phyloP scores from a whole-genome alignment of 1,139 yeast species.

The Pichia sp. region DNA sequence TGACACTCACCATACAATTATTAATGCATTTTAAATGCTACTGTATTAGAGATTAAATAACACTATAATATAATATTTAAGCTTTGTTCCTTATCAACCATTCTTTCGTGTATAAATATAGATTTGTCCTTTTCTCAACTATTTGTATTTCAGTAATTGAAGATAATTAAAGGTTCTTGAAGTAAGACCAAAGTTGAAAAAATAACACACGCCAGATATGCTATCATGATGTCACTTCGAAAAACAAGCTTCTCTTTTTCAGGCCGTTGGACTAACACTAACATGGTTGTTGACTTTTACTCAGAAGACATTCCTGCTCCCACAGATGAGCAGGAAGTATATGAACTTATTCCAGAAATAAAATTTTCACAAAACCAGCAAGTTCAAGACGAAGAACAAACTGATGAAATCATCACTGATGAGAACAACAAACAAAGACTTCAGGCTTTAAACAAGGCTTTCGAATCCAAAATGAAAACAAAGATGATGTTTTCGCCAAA shows the following conservation, averaged over 20 bases:
- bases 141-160: neutral
- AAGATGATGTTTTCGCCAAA: neutral
- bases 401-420: slow-evolving; percentile 3
- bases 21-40: slow-evolving; percentile 1
- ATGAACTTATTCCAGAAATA: slow-evolving; percentile 16
- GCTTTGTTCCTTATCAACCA: neutral
- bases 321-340: slow-evolving; percentile 19
- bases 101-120: neutral
- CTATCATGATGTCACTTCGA: no score
- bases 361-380: neutral
- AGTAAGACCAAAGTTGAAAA: neutral
- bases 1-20: slow-evolving; percentile 29
- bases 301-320: slow-evolving; percentile 22
- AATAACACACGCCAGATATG: neutral
- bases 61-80: neutral
- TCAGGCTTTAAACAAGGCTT: slow-evolving; percentile 3
- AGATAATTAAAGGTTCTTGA: neutral
- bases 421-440: slow-evolving; percentile 1
- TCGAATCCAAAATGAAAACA: slow-evolving; percentile 8
- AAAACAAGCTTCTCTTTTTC: neutral
- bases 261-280: neutral
- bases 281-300: slow-evolving; percentile 20
- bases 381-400: neutral
- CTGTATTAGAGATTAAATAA: neutral
- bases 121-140: neutral